phyloP scores from a whole-genome alignment of 2,329 filamentous ascomycete species.

The Didymella glomerata region DNA sequence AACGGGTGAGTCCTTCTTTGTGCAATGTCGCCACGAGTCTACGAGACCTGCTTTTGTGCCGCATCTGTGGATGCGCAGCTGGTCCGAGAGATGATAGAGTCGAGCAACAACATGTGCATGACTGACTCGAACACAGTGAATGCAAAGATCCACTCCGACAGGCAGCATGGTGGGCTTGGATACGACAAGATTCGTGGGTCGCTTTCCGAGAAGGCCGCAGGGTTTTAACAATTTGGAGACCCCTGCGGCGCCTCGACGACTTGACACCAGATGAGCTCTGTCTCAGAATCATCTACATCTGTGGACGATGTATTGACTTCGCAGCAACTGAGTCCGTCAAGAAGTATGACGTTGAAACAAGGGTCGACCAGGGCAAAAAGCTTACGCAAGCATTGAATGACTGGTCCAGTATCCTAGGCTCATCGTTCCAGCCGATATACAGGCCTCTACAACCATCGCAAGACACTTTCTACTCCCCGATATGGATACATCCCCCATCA shows the following conservation, averaged over 20 bases:
- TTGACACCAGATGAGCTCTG: conserved; percentile 65
- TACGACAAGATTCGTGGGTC: conserved; percentile 72
- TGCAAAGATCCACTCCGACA: conserved; percentile 62
- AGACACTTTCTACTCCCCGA: conserved; percentile 29
- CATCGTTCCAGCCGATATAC: conserved; percentile 57
- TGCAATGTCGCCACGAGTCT: too few relatives aligned
- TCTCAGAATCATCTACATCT: conserved; percentile 62
- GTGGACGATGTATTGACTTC: conserved; percentile 67
- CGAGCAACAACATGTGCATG: background rate
- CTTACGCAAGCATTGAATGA: conserved; percentile 61
- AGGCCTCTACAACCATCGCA: conserved; percentile 23
- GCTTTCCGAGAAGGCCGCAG: conserved; percentile 67
- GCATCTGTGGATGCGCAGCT: background rate
- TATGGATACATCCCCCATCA: conserved; percentile 44
- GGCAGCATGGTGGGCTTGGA: conserved; percentile 72
- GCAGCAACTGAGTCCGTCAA: conserved; percentile 59
- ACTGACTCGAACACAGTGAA: conserved; percentile 50
- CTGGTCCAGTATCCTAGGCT: conserved; percentile 58
- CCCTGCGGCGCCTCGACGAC: conserved; percentile 58
- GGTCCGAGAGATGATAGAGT: background rate
- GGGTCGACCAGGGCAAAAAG: conserved; percentile 58
- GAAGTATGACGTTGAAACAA: conserved; percentile 53
- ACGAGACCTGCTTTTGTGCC: background rate
- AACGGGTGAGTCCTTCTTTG: conserved; percentile 49
- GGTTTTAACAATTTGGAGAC: conserved; percentile 67